These are phyloP conservation scores for Annona cherimola DNA, from an alignment of 164 flowering plant genomes.

Conservation along the genomic window DNA sequence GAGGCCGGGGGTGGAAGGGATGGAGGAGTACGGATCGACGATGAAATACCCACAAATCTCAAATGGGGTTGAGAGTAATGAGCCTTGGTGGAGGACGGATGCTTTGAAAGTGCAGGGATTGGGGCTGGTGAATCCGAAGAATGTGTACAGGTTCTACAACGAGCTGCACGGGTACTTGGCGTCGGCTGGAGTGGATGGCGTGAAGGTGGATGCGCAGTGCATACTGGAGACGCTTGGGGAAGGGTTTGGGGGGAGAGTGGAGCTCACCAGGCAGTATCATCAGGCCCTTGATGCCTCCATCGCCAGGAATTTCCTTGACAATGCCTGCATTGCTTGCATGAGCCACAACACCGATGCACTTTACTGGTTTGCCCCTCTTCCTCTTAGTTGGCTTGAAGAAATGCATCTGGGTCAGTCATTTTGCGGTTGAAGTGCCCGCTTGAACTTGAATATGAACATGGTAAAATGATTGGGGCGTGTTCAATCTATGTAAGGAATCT, in stretches of 20 bases:
- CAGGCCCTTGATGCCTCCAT: slow-evolving; percentile 88
- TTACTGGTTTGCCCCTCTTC: slow-evolving; percentile 41
- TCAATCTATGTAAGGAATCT: too few species aligned
- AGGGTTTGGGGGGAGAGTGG: slow-evolving; percentile 83
- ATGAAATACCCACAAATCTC: slow-evolving; percentile 54
- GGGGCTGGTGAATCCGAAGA: slow-evolving; percentile 69
- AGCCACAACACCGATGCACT: slow-evolving; percentile 91
- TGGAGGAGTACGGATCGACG: slow-evolving; percentile 60
- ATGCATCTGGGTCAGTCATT: too few species aligned
- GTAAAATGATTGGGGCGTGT: too few species aligned
- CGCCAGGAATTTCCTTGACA: slow-evolving; percentile 68
- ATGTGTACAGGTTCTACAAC: slow-evolving; percentile 56
- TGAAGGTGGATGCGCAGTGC: slow-evolving; percentile 94
- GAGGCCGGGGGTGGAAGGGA: slow-evolving; percentile 49
- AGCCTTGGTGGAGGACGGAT: slow-evolving; percentile 70
- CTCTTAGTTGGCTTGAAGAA: too few species aligned
- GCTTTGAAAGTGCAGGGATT: slow-evolving; percentile 62
- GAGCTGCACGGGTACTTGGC: slow-evolving; percentile 79
- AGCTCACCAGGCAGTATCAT: slow-evolving; percentile 75
- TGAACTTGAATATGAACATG: too few species aligned
- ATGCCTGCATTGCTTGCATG: slow-evolving; percentile 92
- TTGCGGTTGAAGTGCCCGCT: too few species aligned
- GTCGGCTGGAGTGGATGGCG: slow-evolving; percentile 80
- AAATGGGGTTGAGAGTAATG: slow-evolving; percentile 60
- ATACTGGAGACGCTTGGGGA: slow-evolving; percentile 84